Evolutionary conservation across 2,329 filamentous ascomycete genomes (phyloP).

Genomic region (Monosporascus sp.): DNA sequence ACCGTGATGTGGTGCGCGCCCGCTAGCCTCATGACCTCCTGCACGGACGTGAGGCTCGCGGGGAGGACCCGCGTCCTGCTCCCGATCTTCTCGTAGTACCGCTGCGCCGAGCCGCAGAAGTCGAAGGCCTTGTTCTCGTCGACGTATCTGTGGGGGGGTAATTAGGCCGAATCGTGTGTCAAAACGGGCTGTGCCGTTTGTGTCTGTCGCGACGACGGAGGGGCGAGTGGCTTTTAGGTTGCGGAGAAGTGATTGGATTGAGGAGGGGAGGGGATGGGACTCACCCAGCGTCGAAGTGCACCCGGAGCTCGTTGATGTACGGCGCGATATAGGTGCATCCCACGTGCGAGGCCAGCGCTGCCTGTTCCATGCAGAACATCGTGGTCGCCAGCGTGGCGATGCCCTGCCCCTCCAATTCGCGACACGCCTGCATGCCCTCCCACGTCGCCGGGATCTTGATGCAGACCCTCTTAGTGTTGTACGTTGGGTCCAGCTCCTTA

Average conservation of each 20-base stretch:
- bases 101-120: conserved; percentile 46
- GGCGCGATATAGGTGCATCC: conserved; percentile 59
- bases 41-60: conserved; percentile 50
- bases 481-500: conserved; percentile 34
- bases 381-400: conserved; percentile 59
- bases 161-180: neutral
- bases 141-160: conserved; percentile 31
- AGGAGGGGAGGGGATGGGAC: conserved; percentile 7
- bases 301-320: conserved; percentile 60
- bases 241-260: neutral
- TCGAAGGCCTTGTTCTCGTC: conserved; percentile 44
- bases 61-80: conserved; percentile 47
- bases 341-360: conserved; percentile 49
- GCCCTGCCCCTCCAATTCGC: conserved; percentile 43
- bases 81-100: conserved; percentile 40
- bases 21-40: conserved; percentile 53
- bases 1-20: conserved; percentile 56
- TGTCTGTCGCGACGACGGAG: too few relatives aligned
- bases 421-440: conserved; percentile 58
- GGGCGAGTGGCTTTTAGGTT: too few relatives aligned
- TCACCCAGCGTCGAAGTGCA: conserved; percentile 50
- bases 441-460: conserved; percentile 61
- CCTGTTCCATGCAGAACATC: conserved; percentile 57
- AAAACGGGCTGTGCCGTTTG: too few relatives aligned
- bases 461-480: conserved; percentile 46